A percentile compares a stretch with the other conserved stretches of the same genome.
phyloP scores from a whole-genome alignment of 257 asterid genomes.

The Plantago elongata region DNA sequence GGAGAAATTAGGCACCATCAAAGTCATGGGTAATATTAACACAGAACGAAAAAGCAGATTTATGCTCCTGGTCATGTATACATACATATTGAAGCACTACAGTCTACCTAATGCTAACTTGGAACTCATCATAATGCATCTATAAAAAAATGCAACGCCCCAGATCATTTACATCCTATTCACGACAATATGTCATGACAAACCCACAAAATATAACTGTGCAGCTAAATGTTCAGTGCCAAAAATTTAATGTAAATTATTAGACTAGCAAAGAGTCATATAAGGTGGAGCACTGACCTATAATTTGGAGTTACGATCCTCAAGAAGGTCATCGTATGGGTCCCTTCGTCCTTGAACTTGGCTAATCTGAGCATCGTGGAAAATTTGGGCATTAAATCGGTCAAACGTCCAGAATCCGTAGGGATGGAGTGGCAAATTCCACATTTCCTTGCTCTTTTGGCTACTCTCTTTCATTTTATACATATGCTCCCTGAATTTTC shows the following conservation, averaged over 20 bases:
- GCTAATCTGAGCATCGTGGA: conserved; percentile 70
- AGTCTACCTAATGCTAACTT: not conserved
- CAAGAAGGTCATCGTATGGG: conserved; percentile 69
- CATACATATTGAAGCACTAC: not conserved
- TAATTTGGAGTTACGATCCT: conserved; percentile 32
- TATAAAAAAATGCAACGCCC: not conserved
- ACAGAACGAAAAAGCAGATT: not conserved
- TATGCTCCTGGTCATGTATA: not conserved
- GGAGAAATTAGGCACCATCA: not conserved
- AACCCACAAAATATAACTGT: not conserved
- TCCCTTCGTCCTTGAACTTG: conserved; percentile 82
- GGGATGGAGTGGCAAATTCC: conserved; percentile 67
- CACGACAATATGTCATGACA: not conserved
- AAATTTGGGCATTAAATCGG: conserved; percentile 68
- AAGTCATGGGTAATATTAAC: not conserved
- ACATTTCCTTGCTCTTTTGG: conserved; percentile 58
- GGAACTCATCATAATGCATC: not conserved
- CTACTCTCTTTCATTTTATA: conserved; percentile 48
- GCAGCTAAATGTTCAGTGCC: not conserved
- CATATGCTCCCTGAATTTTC: conserved; percentile 53
- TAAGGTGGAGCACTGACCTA: conserved; percentile 18
- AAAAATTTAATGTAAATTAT: not conserved
- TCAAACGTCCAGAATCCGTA: conserved; percentile 92
- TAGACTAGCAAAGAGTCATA: not conserved
- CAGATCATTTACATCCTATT: not conserved